Conservation (phyloP, 352 stramenopile genomes). For the Phytophthora podocarpi region DNA sequence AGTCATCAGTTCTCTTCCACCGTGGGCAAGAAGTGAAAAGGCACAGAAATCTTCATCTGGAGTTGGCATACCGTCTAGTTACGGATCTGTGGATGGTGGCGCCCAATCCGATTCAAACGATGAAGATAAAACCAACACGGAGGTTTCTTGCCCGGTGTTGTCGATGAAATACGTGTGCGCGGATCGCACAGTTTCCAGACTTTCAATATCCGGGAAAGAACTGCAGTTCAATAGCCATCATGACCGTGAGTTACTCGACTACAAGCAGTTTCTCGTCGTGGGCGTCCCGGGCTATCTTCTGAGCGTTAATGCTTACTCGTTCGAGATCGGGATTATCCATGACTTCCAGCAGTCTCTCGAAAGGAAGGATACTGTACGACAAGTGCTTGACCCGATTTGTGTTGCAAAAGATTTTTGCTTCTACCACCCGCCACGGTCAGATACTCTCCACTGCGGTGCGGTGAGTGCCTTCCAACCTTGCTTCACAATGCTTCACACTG, state of each 20-base stretch:
- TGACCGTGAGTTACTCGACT: constrained; percentile 53
- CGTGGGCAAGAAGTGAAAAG: constrained; percentile 63
- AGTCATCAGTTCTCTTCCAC: constrained; percentile 71
- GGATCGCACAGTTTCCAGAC: background rate
- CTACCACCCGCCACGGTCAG: constrained; percentile 19
- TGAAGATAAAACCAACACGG: constrained; percentile 17
- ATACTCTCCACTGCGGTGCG: constrained; percentile 45
- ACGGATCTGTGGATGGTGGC: background rate
- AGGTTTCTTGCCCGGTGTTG: constrained; percentile 54
- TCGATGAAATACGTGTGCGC: constrained; percentile 57
- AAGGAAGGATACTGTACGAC: background rate
- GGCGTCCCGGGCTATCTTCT: constrained; percentile 56
- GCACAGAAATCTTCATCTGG: constrained; percentile 27
- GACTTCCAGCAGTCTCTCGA: constrained; percentile 48
- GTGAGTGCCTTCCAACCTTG: constrained; percentile 73
- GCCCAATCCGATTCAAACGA: background rate
- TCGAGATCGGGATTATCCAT: constrained; percentile 58
- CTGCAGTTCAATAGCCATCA: constrained; percentile 53
- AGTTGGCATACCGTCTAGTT: background rate
- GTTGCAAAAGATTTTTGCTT: constrained; percentile 70
- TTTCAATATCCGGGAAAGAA: background rate
- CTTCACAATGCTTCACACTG: constrained; percentile 46
- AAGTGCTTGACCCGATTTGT: constrained; percentile 31
- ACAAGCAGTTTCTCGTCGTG: constrained; percentile 61
- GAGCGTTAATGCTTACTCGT: constrained; percentile 70